Base-by-base conservation (phyloP, 805 yeast genomes). In the Nakazawaea ambrosiae region DNA sequence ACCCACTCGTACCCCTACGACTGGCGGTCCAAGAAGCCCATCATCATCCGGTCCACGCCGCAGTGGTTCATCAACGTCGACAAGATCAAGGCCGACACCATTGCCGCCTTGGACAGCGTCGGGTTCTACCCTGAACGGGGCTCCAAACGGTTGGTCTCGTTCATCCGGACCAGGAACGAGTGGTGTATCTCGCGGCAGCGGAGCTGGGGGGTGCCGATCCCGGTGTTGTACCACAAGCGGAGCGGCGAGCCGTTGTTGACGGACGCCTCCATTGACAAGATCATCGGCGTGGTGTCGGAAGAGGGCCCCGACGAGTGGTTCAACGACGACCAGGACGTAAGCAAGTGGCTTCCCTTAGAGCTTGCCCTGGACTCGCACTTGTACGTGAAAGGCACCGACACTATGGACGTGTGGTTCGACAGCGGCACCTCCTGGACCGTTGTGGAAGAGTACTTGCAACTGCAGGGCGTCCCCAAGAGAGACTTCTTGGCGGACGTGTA, bases 381-480 rank as follows among this genome's bases (percentile, higher is more conserved):
- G 2, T 82, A 68, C 45, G 50, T 52, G 18, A 81, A 85, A 49
- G 90, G 96, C 1, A 72, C 66, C 31, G 98, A 92, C 49, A 92
- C 98, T 0, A 83, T 92, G 88, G 99, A 92, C 60, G 98, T 92
- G 15, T 92, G 99, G 99, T 90, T 92, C 61, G 99, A 92, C 57
- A 83, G 95, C 27, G 99, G 99, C 0, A 75, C 95, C 1, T 80
- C 92, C 24, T 92, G 98, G 97, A 71, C 76, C 9, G 68, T 74
- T 31, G 62, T 82, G 16, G 63, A 61, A 29, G 53, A 58, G 2
- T 65, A 68, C 35, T 60, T 67, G 24, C 44, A 61, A 10, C 57
- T 60, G 24, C 51, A 66, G 8, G 55, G 57, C 1, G 22, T 54
- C 4, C 53, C 52, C 34, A 59, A 46, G 6, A 63, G 77, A 22